Percentiles rank a stretch among this genome's conserved stretches.
Conservation (phyloP, 2,329 filamentous ascomycete genomes). For the Arthrobotrys musiformis region DNA sequence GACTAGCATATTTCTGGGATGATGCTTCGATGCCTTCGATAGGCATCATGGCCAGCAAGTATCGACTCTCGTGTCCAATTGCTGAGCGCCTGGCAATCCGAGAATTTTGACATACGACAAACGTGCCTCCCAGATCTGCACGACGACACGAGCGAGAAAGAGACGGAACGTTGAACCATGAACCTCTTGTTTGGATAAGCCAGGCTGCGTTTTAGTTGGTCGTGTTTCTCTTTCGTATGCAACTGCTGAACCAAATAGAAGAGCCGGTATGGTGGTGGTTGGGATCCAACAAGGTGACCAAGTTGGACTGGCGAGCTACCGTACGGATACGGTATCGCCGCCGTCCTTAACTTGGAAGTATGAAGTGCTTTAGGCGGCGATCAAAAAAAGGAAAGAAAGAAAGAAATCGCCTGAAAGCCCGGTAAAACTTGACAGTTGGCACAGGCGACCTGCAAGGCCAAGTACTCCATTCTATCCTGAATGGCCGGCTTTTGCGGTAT, state of each 20-base stretch:
- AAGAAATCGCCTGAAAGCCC: neutral
- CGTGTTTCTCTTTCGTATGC: constrained; percentile 38
- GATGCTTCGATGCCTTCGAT: neutral
- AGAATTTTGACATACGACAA: constrained; percentile 2
- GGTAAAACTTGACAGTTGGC: constrained; percentile 8
- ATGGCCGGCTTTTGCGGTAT: neutral
- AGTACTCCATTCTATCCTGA: constrained; percentile 23
- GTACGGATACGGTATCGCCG: constrained; percentile 43
- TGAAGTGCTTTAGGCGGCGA: constrained; percentile 36
- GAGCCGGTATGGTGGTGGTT: constrained; percentile 30
- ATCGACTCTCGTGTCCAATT: constrained; percentile 3
- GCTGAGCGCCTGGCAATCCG: neutral
- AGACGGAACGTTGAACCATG: constrained; percentile 46
- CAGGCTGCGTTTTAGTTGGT: constrained; percentile 20
- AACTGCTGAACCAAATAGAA: constrained; percentile 19
- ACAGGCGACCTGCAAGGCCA: constrained; percentile 14
- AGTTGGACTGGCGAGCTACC: constrained; percentile 22
- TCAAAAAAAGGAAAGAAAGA: neutral
- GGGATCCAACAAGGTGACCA: constrained; percentile 20
- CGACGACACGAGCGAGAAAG: constrained; percentile 5
- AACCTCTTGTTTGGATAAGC: constrained; percentile 44
- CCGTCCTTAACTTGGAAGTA: neutral
- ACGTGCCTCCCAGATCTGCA: constrained; percentile 7
- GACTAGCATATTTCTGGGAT: constrained; percentile 11
- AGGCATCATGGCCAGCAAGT: neutral